A percentile compares a stretch with the other conserved stretches of the same genome.
phyloP scores from a whole-genome alignment of 495 filamentous ascomycete species.

The Talaromyces ruber region DNA sequence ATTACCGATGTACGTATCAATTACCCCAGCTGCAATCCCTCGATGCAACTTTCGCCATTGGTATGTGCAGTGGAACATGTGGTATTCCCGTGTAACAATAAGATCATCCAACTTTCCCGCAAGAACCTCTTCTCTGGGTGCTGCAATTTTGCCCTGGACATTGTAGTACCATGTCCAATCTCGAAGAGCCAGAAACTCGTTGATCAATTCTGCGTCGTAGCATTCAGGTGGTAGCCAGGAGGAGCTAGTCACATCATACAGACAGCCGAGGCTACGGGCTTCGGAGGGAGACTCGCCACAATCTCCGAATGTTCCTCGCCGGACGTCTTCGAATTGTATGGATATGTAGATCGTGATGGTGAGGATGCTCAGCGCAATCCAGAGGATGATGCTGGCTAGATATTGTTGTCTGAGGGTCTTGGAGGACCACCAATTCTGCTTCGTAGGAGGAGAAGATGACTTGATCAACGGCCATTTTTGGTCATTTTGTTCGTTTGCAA shows the following conservation, averaged over 20 bases:
- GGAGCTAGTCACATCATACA: not conserved
- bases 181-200: not conserved
- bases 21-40: not conserved
- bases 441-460: no score
- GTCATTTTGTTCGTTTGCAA: no score
- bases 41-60: not conserved
- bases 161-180: not conserved
- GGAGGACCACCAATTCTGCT: no score
- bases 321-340: no score
- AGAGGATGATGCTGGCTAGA: no score
- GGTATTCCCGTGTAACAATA: not conserved
- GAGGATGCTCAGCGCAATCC: no score
- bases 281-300: not conserved
- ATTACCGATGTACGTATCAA: not conserved
- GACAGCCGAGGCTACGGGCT: not conserved
- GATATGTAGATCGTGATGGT: no score
- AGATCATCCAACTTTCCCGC: not conserved
- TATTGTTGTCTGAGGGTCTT: no score
- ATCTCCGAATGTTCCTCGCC: no score
- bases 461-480: no score
- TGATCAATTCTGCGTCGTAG: not conserved
- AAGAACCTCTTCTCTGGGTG: not conserved
- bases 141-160: not conserved
- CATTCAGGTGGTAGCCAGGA: not conserved
- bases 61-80: not conserved